Evolutionary conservation across 306 rosid species (phyloP).

Genomic region (Trifolium fragiferum): DNA sequence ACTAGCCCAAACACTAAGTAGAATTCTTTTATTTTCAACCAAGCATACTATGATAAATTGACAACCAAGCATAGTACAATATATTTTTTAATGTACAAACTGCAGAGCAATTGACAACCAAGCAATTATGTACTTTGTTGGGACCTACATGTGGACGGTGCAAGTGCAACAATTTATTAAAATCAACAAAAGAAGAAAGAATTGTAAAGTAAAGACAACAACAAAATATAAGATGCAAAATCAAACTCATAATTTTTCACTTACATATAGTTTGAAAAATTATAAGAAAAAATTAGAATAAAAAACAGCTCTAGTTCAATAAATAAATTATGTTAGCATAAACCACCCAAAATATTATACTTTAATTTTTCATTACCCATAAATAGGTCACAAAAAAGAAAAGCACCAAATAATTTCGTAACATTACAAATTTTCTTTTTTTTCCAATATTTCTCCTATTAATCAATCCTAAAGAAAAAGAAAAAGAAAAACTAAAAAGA

Average conservation of each 20-base stretch:
- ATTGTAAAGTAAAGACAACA: not conserved
- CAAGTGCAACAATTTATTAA: not conserved
- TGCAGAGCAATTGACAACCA: not conserved
- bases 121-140: not conserved
- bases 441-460: slow-evolving; percentile 1
- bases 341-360: not conserved
- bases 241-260: not conserved
- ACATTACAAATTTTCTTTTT: slow-evolving; percentile 23
- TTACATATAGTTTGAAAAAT: no score
- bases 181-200: not conserved
- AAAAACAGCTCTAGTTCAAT: no score
- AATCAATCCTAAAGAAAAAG: slow-evolving; percentile 30
- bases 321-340: not conserved
- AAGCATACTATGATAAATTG: no score
- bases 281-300: not conserved
- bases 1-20: no score
- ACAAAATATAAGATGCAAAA: no score
- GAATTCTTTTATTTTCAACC: not conserved
- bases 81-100: not conserved
- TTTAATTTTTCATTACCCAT: not conserved
- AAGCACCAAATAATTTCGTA: slow-evolving; percentile 4
- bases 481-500: not conserved
- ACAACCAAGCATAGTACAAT: not conserved
- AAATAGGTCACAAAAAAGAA: not conserved
- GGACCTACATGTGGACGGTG: not conserved